phyloP scores from a whole-genome alignment of 164 flowering plant species.

The Umbilicus rupestris region DNA sequence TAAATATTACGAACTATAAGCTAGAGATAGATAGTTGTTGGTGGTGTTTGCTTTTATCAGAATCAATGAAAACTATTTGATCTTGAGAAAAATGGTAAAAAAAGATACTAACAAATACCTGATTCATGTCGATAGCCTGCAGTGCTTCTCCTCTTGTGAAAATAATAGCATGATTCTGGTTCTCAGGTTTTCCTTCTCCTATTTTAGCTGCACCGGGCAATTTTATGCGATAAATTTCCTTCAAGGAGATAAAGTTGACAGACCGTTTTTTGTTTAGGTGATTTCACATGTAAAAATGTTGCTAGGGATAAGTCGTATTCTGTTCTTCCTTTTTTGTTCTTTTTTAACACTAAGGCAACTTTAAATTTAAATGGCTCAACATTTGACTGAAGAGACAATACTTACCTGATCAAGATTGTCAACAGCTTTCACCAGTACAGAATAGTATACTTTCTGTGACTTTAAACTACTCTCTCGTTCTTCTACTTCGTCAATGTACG shows the following conservation, averaged over 20 bases:
- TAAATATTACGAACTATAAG: neutral
- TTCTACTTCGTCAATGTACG: conserved; percentile 8
- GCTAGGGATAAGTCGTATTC: neutral
- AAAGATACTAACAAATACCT: conserved; percentile 28
- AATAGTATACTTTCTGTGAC: conserved; percentile 4
- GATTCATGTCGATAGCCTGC: conserved; percentile 97
- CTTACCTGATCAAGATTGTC: conserved; percentile 8
- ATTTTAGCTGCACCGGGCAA: conserved; percentile 84
- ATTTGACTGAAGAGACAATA: neutral
- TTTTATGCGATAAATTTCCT: conserved; percentile 96
- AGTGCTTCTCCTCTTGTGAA: conserved; percentile 94
- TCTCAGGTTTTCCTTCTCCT: conserved; percentile 99
- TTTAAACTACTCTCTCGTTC: conserved; percentile 1
- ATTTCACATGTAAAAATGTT: neutral
- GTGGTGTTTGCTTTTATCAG: too few species aligned
- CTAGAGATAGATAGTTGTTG: neutral
- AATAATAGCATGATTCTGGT: conserved; percentile 92
- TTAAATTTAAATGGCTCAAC: neutral
- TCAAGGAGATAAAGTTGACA: neutral
- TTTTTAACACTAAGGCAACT: neutral
- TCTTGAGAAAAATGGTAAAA: neutral
- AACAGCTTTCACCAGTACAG: conserved; percentile 9
- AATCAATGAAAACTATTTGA: neutral
- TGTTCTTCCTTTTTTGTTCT: neutral
- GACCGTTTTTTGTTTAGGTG: neutral